phyloP scores from a whole-genome alignment of 768 basidiomycete species.

The Amanita pallidorosea region DNA sequence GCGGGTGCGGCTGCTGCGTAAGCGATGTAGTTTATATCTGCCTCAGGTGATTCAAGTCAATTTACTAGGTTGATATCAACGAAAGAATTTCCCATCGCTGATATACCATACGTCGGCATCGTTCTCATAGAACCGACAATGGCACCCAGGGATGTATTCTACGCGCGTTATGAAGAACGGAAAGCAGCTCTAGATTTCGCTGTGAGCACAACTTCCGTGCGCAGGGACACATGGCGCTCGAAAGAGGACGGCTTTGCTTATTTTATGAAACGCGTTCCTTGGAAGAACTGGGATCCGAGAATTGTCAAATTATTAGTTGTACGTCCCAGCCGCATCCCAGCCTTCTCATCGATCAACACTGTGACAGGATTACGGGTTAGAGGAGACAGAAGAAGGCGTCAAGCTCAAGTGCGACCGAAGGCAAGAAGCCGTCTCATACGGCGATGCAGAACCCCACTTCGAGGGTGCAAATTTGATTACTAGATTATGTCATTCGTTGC shows the following conservation, averaged over 20 bases:
- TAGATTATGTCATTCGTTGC: constrained; percentile 22
- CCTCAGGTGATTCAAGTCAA: too few relatives aligned
- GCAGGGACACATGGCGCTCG: constrained; percentile 30
- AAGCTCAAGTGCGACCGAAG: constrained; percentile 30
- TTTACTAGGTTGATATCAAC: constrained; percentile 26
- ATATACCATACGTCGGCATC: constrained; percentile 22
- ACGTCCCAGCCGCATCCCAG: constrained; percentile 9
- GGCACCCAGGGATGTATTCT: constrained; percentile 25
- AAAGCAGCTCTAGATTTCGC: constrained; percentile 26
- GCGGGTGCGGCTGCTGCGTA: constrained; percentile 10
- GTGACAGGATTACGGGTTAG: constrained; percentile 26
- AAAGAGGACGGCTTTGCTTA: constrained; percentile 29
- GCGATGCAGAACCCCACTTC: constrained; percentile 32
- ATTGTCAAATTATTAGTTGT: constrained; percentile 28
- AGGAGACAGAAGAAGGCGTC: constrained; percentile 14
- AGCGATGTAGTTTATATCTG: neutral
- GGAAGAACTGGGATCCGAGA: constrained; percentile 34
- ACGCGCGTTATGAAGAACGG: constrained; percentile 23
- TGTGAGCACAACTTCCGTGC: constrained; percentile 22
- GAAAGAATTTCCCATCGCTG: constrained; percentile 16
- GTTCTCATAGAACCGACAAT: constrained; percentile 37
- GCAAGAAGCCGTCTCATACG: constrained; percentile 36
- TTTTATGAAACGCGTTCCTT: constrained; percentile 32
- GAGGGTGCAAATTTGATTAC: constrained; percentile 24
- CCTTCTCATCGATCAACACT: neutral